Conservation (phyloP, 2,329 filamentous ascomycete species). For the Balansia obtecta region DNA sequence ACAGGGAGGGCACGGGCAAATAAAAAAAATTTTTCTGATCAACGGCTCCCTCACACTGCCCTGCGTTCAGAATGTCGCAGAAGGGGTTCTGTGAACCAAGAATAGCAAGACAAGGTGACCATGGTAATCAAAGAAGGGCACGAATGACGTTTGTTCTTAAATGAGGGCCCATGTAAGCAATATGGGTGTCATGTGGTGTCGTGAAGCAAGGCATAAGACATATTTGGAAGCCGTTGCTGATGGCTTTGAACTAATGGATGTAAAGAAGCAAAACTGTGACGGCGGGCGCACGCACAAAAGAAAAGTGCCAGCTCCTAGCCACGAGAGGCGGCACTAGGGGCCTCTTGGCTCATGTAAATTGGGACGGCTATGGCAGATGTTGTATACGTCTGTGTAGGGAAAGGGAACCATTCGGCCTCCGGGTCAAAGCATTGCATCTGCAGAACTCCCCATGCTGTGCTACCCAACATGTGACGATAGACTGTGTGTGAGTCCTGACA, state of each 20-base stretch:
- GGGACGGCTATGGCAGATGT: not conserved
- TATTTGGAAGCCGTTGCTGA: not conserved
- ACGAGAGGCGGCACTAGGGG: constrained; percentile 1
- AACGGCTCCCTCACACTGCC: not conserved
- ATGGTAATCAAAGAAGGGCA: constrained; percentile 3
- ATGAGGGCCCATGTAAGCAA: constrained; percentile 4
- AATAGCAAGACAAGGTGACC: constrained; percentile 6
- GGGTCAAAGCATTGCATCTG: not conserved
- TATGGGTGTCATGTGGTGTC: constrained; percentile 6
- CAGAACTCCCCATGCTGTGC: not conserved
- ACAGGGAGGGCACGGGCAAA: not conserved
- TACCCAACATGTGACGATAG: not conserved
- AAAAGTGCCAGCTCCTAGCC: constrained; percentile 3
- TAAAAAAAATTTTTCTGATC: not conserved
- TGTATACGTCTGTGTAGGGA: not conserved
- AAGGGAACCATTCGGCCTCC: not conserved
- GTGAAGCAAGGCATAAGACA: constrained; percentile 4
- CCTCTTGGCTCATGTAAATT: not conserved
- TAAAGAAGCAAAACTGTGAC: constrained; percentile 6
- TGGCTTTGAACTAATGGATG: constrained; percentile 2
- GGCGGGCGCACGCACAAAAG: constrained; percentile 6
- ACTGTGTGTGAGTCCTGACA: not conserved
- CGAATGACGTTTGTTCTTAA: not conserved
- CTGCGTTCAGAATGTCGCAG: constrained; percentile 4
- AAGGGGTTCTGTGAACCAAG: not conserved